Evolutionary conservation across 108 stramenopile genomes (phyloP).

Genomic region (Thalassiosira profunda): DNA sequence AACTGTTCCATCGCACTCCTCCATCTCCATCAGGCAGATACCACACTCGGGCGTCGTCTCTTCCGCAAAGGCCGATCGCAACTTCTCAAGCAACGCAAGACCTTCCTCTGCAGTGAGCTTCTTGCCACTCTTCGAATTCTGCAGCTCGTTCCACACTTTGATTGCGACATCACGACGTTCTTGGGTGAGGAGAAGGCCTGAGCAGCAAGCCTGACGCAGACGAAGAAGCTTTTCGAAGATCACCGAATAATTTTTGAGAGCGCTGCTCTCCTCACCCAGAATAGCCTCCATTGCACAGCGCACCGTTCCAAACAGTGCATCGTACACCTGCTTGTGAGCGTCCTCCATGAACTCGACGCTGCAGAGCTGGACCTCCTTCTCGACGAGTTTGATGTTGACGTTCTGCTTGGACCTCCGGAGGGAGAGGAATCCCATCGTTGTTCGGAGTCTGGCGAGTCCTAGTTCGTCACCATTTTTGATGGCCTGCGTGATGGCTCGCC

Average conservation of each 20-base stretch:
- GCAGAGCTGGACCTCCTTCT: constrained; percentile 48
- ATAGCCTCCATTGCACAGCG: constrained; percentile 35
- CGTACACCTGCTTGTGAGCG: constrained; percentile 56
- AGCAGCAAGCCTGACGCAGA: constrained; percentile 69
- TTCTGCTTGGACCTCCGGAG: constrained; percentile 60
- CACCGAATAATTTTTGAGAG: constrained; percentile 25
- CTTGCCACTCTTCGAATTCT: constrained; percentile 19
- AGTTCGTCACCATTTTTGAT: constrained; percentile 58
- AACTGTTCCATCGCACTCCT: constrained; percentile 40
- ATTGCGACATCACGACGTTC: constrained; percentile 54
- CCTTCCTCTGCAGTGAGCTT: constrained; percentile 66
- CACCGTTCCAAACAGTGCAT: constrained; percentile 54
- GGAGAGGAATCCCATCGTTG: constrained; percentile 52
- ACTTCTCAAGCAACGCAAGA: constrained; percentile 55
- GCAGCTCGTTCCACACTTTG: constrained; percentile 46
- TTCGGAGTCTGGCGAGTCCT: constrained; percentile 61
- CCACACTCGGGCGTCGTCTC: constrained; percentile 59
- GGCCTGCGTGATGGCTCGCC: constrained; percentile 50
- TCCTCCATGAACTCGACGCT: constrained; percentile 40
- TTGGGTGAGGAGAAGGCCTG: constrained; percentile 32
- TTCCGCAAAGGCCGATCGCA: constrained; percentile 49
- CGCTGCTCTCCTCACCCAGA: constrained; percentile 16
- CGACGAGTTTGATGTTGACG: constrained; percentile 37
- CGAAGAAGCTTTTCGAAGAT: constrained; percentile 68
- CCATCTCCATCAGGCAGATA: constrained; percentile 64